A percentile compares a stretch with the other conserved stretches of the same genome.
phyloP scores from a whole-genome alignment of 495 filamentous ascomycete species.

The Aspergillus sparsus region DNA sequence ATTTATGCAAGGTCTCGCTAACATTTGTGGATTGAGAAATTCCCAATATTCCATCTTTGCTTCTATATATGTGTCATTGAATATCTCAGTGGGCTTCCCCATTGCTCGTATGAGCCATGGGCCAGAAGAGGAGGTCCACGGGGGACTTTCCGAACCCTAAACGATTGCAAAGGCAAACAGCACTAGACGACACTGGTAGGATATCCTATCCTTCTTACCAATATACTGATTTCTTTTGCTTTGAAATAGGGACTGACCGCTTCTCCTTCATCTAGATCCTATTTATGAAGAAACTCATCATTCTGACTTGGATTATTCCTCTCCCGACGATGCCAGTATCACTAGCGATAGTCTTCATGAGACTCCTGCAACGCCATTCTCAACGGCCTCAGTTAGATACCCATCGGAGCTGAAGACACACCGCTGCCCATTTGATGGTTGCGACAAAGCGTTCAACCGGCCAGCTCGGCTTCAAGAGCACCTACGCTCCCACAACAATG shows the following conservation, averaged over 20 bases:
- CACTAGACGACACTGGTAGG: slow-evolving; percentile 37
- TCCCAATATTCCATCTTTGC: neutral
- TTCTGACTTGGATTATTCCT: slow-evolving; percentile 41
- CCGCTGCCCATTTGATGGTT: slow-evolving; percentile 67
- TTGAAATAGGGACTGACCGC: slow-evolving; percentile 8
- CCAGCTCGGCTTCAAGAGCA: slow-evolving; percentile 79
- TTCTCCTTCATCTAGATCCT: slow-evolving; percentile 28
- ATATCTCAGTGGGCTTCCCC: neutral
- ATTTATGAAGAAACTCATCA: slow-evolving; percentile 44
- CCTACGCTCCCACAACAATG: slow-evolving; percentile 75
- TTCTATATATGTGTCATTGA: slow-evolving; percentile 5
- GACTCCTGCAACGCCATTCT: slow-evolving; percentile 54
- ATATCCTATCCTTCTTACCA: slow-evolving; percentile 2
- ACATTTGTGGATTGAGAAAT: slow-evolving; percentile 9
- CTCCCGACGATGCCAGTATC: slow-evolving; percentile 31
- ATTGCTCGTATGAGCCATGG: slow-evolving; percentile 25
- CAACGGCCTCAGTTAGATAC: slow-evolving; percentile 55
- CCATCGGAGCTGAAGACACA: slow-evolving; percentile 75
- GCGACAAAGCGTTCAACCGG: slow-evolving; percentile 82
- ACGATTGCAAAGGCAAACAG: slow-evolving; percentile 28
- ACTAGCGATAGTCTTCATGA: slow-evolving; percentile 43
- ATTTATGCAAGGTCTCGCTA: slow-evolving; percentile 7
- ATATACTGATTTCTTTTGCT: neutral
- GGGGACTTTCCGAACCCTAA: slow-evolving; percentile 31
- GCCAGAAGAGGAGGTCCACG: slow-evolving; percentile 36